Base-by-base conservation (phyloP, 2,329 filamentous ascomycete species). In the Penicillium digitatum region DNA sequence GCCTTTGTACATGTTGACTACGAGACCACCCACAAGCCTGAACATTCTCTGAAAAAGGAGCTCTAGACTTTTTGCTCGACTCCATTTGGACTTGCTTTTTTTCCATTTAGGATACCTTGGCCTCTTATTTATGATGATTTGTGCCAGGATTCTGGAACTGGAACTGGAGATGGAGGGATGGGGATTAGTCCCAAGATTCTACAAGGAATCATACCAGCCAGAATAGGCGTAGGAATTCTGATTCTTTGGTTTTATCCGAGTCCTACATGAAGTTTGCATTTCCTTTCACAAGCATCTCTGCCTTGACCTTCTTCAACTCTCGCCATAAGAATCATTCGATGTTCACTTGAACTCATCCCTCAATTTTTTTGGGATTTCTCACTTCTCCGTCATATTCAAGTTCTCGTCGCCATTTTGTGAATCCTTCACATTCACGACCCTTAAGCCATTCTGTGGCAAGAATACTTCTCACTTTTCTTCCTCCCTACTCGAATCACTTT, bases 1-100 rank as follows among this genome's bases (percentile, higher is more conserved):
- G 91, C 91, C 0, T 97, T 96, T 70, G 94, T 97, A 20, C 94
- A 99, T 72, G 92, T 96, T 18, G 94, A 99, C 73, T 97, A 95
- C 66, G 94, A 97, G 78, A 96, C 92, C 4, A 91, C 88, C 18
- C 94, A 97, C 74, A 92, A 94, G 73, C 93, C 93, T 0, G 92
- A 96, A 78, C 92, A 87, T 70, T 86, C 82, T 60, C 72, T 84
- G 70, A 87, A 87, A 72, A 87, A 87, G 74, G 83, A 86, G 63
- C 66, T 86, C 44, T 85, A 69, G 61, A 26, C 2, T 24, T 11
- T 16, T 38, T 37, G 31, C 45, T 39, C 20, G 31, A 12, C 24
- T 24, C n/a, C 22, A n/a, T 31, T 29, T 44, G n/a, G 27, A 22
- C 14, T 12, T 12, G 12, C 4, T 29, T 9, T 31, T 16, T 16